phyloP scores from a whole-genome alignment of 768 basidiomycete genomes.

The Trichaptum fuscoviolaceum region DNA sequence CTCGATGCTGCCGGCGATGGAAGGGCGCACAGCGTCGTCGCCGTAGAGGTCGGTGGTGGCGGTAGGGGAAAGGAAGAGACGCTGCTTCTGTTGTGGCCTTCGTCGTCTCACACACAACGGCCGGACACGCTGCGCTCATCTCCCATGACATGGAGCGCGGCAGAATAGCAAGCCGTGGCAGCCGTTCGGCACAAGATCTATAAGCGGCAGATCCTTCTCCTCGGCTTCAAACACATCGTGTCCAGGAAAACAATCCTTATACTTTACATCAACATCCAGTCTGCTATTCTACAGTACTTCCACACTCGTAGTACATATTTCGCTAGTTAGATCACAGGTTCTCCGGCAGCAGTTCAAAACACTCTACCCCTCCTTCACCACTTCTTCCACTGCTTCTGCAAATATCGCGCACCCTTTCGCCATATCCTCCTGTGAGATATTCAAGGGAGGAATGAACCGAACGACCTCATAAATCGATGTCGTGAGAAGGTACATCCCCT shows the following conservation, averaged over 20 bases:
- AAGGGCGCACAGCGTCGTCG: not conserved
- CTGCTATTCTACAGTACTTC: not conserved
- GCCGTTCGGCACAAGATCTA: not conserved
- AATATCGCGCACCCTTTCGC: slow-evolving; percentile 63
- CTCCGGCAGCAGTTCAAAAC: not conserved
- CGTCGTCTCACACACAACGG: not conserved
- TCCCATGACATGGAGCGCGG: not conserved
- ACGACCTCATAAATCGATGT: slow-evolving; percentile 86
- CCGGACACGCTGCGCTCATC: not conserved
- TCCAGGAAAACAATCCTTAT: no score
- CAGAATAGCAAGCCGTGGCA: not conserved
- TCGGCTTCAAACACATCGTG: not conserved
- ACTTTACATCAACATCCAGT: not conserved
- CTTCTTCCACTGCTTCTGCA: slow-evolving; percentile 63
- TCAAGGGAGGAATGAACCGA: slow-evolving; percentile 91
- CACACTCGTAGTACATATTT: not conserved
- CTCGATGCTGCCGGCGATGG: not conserved
- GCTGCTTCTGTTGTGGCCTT: not conserved
- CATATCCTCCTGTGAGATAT: slow-evolving; percentile 72
- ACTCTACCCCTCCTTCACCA: slow-evolving; percentile 38
- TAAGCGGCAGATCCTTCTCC: not conserved
- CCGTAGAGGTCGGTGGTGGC: not conserved
- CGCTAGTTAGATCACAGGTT: not conserved
- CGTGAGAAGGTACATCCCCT: slow-evolving; percentile 82
- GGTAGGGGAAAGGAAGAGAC: not conserved